A percentile compares a stretch with the other conserved stretches of the same genome.
Evolutionary conservation across 1,284 basidiomycete species (phyloP).

Genomic region (Papiliotrema flavescens): DNA sequence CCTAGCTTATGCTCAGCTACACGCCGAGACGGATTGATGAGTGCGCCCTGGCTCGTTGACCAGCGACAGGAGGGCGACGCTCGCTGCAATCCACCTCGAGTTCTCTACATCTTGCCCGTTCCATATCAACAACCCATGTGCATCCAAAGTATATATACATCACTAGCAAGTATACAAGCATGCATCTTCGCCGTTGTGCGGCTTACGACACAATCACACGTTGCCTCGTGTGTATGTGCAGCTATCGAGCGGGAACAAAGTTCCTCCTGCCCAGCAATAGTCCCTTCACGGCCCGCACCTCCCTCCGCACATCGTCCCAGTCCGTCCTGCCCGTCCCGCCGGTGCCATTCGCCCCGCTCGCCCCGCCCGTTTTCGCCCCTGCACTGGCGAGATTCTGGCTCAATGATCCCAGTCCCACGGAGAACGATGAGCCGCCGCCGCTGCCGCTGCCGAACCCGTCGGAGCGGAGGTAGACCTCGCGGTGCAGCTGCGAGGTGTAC

Average conservation of each 20-base stretch:
- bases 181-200: neutral
- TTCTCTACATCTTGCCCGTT: too few species aligned
- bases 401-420: conserved; percentile 13
- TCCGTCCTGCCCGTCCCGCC: conserved; percentile 23
- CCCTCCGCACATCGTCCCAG: conserved; percentile 46
- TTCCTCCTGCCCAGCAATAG: conserved; percentile 43
- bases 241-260: conserved; percentile 18
- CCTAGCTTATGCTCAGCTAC: neutral
- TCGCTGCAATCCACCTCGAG: too few species aligned
- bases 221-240: too few species aligned
- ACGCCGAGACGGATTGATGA: neutral
- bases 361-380: too few species aligned
- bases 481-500: conserved; percentile 43
- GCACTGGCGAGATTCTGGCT: conserved; percentile 2
- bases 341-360: conserved; percentile 1
- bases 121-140: too few species aligned
- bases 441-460: too few species aligned
- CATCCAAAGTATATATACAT: neutral
- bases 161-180: neutral
- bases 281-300: conserved; percentile 48
- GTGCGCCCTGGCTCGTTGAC: too few species aligned
- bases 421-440: neutral
- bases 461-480: conserved; percentile 27
- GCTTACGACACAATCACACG: too few species aligned
- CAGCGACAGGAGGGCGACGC: too few species aligned